Base-by-base conservation (phyloP, 176 grass and related monocot species). In the Musa troglodytarum region DNA sequence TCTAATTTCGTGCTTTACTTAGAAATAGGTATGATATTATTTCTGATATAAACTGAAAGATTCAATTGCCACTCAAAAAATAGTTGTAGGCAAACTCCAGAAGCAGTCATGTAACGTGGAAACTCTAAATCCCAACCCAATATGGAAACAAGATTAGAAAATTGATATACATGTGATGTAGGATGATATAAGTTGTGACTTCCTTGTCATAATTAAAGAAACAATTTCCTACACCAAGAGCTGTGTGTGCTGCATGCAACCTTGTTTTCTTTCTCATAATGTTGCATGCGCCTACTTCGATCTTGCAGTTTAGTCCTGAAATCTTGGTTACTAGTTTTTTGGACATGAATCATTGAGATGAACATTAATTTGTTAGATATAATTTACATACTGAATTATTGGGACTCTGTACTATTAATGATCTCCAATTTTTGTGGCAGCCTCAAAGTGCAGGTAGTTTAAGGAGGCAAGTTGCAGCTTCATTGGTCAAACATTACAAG, bases 391-490 rank as follows among this genome's bases (percentile, higher is more conserved):
- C 20, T 50, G 8, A 21, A 8, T 50, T 49, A 1, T 69, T 70
- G 68, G 17, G 51, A 49, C 17, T 50, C 50, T 11, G 2, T 19
- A 20, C 16, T 21, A 50, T 50, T 1, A 50, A 69, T 16, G 50
- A 50, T 3, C 4, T 50, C 1, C 13, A 62, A 59, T 74, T 77
- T 2, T 29, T 11, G 9, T 74, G 73, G 73, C 84, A 94, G 95
- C 78, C 81, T 22, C 71, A 83, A 74, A 92, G 77, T 92, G 85
- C 74, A 83, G 79, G 88, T 81, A 84, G 86, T 21, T 87, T 69
- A 71, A 84, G 84, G 34, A 73, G 72, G 34, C 82, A 89, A 82
- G 57, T 75, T 86, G 77, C 75, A 72, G 63, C 84, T 76, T 75
- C 80, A 63, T 69, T 89, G 64, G 65, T 83, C 72, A 79, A 91